A percentile compares a stretch with the other conserved stretches of the same genome.
These are phyloP conservation scores for Elymus sibiricus DNA, from an alignment of 176 grass and related monocot genomes.

Conservation along the genomic window DNA sequence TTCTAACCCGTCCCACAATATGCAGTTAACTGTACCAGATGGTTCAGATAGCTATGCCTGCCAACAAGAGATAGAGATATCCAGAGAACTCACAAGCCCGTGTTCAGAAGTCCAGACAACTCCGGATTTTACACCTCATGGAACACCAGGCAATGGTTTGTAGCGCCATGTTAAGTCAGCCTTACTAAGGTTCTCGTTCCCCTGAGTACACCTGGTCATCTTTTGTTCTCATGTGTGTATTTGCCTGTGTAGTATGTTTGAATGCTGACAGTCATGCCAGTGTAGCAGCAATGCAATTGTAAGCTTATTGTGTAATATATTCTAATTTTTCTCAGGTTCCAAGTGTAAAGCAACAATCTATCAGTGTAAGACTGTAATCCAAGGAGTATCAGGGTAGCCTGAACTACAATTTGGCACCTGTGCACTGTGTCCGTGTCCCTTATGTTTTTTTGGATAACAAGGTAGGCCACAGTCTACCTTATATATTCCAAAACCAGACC, in stretches of 20 bases:
- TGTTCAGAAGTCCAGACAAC: constrained; percentile 7
- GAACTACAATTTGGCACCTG: background rate
- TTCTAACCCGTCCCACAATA: background rate
- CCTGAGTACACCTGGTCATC: background rate
- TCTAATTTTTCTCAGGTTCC: background rate
- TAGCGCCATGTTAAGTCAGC: background rate
- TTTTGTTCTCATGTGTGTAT: background rate
- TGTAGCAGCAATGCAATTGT: background rate
- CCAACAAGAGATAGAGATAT: constrained; percentile 23
- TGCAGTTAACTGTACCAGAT: constrained; percentile 7
- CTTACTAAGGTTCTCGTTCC: background rate
- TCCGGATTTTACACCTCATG: background rate
- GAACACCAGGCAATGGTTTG: background rate
- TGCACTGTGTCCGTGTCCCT: background rate
- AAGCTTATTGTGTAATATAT: background rate
- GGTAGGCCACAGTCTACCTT: too few relatives aligned
- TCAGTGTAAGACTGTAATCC: background rate
- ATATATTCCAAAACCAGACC: too few relatives aligned
- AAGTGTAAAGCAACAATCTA: background rate
- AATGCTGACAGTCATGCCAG: background rate
- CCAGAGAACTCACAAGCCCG: background rate
- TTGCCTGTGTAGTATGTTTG: background rate
- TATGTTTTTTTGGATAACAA: too few relatives aligned
- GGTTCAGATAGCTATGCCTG: background rate
- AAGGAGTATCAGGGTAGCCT: background rate